Base-by-base conservation (phyloP, 2,329 filamentous ascomycete species). In the Plectosphaerella plurivora region DNA sequence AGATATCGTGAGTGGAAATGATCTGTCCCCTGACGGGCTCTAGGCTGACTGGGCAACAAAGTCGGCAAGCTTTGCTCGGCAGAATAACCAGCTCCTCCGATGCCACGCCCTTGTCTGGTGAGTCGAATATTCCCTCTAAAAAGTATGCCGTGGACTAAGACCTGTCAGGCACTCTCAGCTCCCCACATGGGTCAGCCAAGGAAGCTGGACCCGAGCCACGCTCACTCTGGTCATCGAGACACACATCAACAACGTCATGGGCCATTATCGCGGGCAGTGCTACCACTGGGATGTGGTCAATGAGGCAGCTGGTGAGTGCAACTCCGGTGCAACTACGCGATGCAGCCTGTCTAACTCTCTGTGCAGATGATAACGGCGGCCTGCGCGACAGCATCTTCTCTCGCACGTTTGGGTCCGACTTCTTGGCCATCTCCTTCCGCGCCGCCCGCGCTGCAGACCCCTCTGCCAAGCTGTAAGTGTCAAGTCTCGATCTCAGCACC, bases 251-350 rank as follows among this genome's bases (percentile, higher is more conserved):
- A 67, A 73, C 56, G 73, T 71, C 25, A 70, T 73, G 4, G 60
- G 57, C 14, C 67, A 77, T 60, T 78, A 71, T 63, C 68, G 68
- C 52, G 70, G 73, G 50, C 65, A 72, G 45, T 77, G 76, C 60
- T 73, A 73, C 56, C 67, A 69, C 18, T 81, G 76, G 77, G 76
- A 80, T 51, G 76, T 80, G 1, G 68, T 78, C 4, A 80, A 79
- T 57, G 75, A 80, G 63, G 71, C 70, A 10, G 65, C 77, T 56
- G 72, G 75, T 52, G 74, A 77, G 18, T 33, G 7, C 7, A 10
- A 10, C 28, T 33, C 28, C n/a, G n/a, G n/a, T n/a, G 28, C 4
- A 4, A 33, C 54, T 55, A 22, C 73, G 73, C 9, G 14, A 39
- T 8, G 11, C 8, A 33, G 7, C 28, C 4, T 33, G 71, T 8